Percentiles rank a stretch among this genome's conserved stretches.
These are phyloP conservation scores for Cladophialophora chaetospira DNA, from an alignment of 2,329 filamentous ascomycete species.

Conservation along the genomic window DNA sequence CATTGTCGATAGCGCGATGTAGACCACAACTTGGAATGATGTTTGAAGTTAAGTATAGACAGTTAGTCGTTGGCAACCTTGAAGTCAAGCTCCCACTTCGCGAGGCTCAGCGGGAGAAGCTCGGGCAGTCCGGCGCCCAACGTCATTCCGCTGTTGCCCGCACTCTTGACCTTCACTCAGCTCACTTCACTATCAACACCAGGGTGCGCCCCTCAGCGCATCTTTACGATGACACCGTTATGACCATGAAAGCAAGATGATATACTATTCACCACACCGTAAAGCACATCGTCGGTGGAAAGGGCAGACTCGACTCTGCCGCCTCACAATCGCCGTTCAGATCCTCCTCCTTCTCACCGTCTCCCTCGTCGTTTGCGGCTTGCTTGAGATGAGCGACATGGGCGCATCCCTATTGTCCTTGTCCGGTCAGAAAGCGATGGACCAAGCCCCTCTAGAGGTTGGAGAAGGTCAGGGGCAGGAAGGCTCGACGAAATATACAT, in stretches of 20 bases:
- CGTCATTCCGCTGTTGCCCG: too few species aligned
- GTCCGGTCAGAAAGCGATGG: slow-evolving; percentile 18
- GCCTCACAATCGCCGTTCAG: slow-evolving; percentile 24
- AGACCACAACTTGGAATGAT: too few species aligned
- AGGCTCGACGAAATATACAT: slow-evolving; percentile 5
- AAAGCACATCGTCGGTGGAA: slow-evolving; percentile 25
- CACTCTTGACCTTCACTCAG: not conserved
- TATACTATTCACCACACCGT: slow-evolving; percentile 18
- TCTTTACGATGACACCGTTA: not conserved
- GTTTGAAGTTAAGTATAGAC: too few species aligned
- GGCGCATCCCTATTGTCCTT: slow-evolving; percentile 4
- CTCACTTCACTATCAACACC: not conserved
- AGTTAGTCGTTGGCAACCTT: too few species aligned
- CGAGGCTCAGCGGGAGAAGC: too few species aligned
- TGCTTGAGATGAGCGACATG: slow-evolving; percentile 29
- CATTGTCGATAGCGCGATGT: too few species aligned
- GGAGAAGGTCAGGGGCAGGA: not conserved
- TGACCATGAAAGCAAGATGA: slow-evolving; percentile 4
- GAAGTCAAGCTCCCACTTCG: too few species aligned
- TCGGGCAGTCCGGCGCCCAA: too few species aligned
- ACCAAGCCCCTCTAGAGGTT: slow-evolving; percentile 3
- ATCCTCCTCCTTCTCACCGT: slow-evolving; percentile 63
- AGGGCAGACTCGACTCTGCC: slow-evolving; percentile 18
- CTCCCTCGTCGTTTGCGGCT: slow-evolving; percentile 64
- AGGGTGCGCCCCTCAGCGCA: not conserved